A percentile compares a stretch with the other conserved stretches of the same genome.
Conservation (phyloP, 1,284 basidiomycete genomes). For the Phenoliferia sp. region DNA sequence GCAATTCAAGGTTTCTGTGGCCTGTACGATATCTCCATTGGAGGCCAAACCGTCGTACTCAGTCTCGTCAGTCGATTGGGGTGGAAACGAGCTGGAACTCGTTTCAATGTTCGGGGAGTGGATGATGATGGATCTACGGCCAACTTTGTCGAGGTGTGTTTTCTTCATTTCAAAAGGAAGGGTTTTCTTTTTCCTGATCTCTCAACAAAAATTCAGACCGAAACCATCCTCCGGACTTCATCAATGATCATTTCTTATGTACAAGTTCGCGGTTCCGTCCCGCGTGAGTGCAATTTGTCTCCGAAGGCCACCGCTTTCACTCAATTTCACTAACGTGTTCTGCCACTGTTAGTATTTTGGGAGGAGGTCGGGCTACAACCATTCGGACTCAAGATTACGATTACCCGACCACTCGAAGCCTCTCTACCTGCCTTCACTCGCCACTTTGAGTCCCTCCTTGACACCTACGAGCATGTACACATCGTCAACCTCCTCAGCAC, state of each 20-base stretch:
- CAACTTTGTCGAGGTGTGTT: slow-evolving; percentile 85
- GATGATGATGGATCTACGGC: slow-evolving; percentile 97
- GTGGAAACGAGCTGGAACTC: slow-evolving; percentile 92
- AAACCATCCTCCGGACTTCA: slow-evolving; percentile 73
- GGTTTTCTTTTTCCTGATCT: not conserved
- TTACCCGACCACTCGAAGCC: slow-evolving; percentile 82
- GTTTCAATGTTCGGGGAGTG: slow-evolving; percentile 94
- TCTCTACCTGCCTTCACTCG: slow-evolving; percentile 94
- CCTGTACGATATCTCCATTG: slow-evolving; percentile 62
- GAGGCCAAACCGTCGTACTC: slow-evolving; percentile 56
- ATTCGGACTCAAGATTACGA: slow-evolving; percentile 76
- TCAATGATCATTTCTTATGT: slow-evolving; percentile 82
- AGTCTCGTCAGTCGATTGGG: slow-evolving; percentile 80
- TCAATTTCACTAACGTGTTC: not conserved
- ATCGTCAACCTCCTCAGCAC: slow-evolving; percentile 51
- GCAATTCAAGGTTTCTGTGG: slow-evolving; percentile 89
- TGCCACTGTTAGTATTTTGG: slow-evolving; percentile 72
- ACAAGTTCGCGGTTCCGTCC: slow-evolving; percentile 90
- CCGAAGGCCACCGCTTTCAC: too few relatives aligned
- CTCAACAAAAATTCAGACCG: slow-evolving; percentile 58
- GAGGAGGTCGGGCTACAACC: slow-evolving; percentile 84
- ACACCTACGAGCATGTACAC: slow-evolving; percentile 32
- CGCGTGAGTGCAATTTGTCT: slow-evolving; percentile 55
- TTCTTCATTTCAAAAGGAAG: not conserved
- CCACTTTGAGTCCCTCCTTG: slow-evolving; percentile 71